These are phyloP conservation scores for Boletus vermiculosoides DNA, from an alignment of 768 basidiomycete genomes.

Conservation along the genomic window DNA sequence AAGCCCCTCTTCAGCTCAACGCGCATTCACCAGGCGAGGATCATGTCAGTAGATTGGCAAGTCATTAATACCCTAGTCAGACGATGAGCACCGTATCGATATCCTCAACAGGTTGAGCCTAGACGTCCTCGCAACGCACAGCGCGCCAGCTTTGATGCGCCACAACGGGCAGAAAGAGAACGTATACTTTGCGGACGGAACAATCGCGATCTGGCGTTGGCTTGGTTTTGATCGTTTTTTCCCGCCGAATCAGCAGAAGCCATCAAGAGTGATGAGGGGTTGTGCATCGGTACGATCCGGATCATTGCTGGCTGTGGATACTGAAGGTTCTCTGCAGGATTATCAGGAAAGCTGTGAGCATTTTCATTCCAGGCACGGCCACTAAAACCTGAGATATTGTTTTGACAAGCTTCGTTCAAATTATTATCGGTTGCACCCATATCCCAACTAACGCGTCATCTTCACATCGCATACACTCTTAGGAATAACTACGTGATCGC, in stretches of 20 bases:
- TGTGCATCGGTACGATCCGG: slow-evolving; percentile 53
- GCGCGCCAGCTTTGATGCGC: slow-evolving; percentile 51
- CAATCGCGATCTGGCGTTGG: slow-evolving; percentile 67
- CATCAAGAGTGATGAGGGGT: slow-evolving; percentile 47
- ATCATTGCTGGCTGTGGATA: not conserved
- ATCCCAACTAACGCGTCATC: slow-evolving; percentile 33
- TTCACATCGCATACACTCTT: slow-evolving; percentile 45
- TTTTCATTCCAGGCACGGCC: not conserved
- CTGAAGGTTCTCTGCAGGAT: slow-evolving; percentile 46
- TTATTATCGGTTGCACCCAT: slow-evolving; percentile 51
- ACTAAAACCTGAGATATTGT: slow-evolving; percentile 4
- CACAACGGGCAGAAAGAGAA: slow-evolving; percentile 21
- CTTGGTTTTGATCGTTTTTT: slow-evolving; percentile 64
- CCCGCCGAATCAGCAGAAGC: slow-evolving; percentile 39
- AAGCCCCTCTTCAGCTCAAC: slow-evolving; percentile 75
- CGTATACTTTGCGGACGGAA: slow-evolving; percentile 43
- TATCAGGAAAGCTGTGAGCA: slow-evolving; percentile 71
- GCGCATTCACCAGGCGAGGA: slow-evolving; percentile 61
- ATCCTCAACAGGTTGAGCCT: slow-evolving; percentile 46
- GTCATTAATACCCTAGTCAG: not conserved
- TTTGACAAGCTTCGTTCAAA: slow-evolving; percentile 59
- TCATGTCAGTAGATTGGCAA: slow-evolving; percentile 66
- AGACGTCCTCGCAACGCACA: slow-evolving; percentile 55
- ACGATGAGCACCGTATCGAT: not conserved
- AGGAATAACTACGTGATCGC: slow-evolving; percentile 55